These are phyloP conservation scores for Botrytis elliptica DNA, from an alignment of 2,329 filamentous ascomycete genomes.

Conservation along the genomic window DNA sequence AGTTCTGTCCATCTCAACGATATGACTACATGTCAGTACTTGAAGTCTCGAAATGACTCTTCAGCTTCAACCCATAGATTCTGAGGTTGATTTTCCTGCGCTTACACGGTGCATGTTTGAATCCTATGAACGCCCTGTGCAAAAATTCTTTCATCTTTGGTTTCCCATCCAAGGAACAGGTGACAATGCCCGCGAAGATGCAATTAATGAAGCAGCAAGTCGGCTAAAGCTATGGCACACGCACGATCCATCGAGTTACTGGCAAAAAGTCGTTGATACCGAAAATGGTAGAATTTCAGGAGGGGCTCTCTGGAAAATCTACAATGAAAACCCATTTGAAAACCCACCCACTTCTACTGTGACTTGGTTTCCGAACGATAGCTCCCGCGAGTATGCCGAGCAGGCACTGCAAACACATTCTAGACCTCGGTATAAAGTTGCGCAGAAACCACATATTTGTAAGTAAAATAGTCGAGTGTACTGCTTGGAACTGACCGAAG, in stretches of 20 bases:
- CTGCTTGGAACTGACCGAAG: slow-evolving; percentile 5
- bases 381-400: slow-evolving; percentile 13
- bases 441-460: slow-evolving; percentile 20
- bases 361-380: slow-evolving; percentile 17
- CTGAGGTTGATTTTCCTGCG: slow-evolving; percentile 35
- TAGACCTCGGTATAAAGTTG: slow-evolving; percentile 6
- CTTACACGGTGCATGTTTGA: slow-evolving; percentile 19
- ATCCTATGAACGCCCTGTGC: slow-evolving; percentile 13
- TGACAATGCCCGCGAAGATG: slow-evolving; percentile 18
- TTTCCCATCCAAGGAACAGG: slow-evolving; percentile 18
- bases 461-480: neutral
- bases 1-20: neutral
- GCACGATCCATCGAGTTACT: slow-evolving; percentile 17
- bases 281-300: slow-evolving; percentile 18
- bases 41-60: neutral
- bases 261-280: slow-evolving; percentile 20
- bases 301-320: slow-evolving; percentile 19
- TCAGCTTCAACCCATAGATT: slow-evolving; percentile 11
- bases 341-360: neutral
- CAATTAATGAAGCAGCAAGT: slow-evolving; percentile 20
- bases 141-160: slow-evolving; percentile 17
- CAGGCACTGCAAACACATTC: slow-evolving; percentile 15
- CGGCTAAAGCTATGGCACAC: slow-evolving; percentile 21
- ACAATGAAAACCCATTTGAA: slow-evolving; percentile 18
- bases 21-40: neutral